These are phyloP conservation scores for Lipomyces kockii DNA, from an alignment of 805 yeast genomes.

Conservation along the genomic window DNA sequence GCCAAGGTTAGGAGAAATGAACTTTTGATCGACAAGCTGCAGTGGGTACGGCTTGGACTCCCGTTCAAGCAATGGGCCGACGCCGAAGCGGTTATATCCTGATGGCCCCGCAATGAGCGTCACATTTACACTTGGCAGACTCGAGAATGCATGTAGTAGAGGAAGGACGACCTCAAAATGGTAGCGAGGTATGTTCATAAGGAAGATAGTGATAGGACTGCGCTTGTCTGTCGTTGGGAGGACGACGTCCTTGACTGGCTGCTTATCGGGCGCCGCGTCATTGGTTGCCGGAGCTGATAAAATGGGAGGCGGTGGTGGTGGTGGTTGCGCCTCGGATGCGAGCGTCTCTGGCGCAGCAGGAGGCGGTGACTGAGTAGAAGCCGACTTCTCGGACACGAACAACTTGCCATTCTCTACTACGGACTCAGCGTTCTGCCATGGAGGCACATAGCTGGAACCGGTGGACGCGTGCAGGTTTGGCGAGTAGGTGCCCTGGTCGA, in stretches of 20 bases:
- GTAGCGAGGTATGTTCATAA: slow-evolving; percentile 32
- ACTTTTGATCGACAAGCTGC: background rate
- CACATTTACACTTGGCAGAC: slow-evolving; percentile 18
- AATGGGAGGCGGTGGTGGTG: background rate
- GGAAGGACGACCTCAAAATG: slow-evolving; percentile 35
- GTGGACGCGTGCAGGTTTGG: background rate
- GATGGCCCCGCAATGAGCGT: slow-evolving; percentile 22
- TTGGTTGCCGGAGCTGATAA: background rate
- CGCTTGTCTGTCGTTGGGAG: slow-evolving; percentile 5
- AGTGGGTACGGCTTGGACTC: slow-evolving; percentile 19
- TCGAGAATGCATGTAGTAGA: slow-evolving; percentile 22
- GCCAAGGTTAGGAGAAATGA: slow-evolving; percentile 1
- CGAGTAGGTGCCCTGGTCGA: background rate
- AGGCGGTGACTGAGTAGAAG: background rate
- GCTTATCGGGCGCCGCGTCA: background rate
- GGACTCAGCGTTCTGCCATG: background rate
- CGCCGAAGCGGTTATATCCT: slow-evolving; percentile 9
- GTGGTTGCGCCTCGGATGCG: background rate
- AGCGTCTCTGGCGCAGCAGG: background rate
- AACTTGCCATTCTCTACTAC: background rate
- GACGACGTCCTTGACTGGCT: background rate
- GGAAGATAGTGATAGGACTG: slow-evolving; percentile 13
- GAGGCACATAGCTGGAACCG: slow-evolving; percentile 4
- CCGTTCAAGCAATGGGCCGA: slow-evolving; percentile 19
- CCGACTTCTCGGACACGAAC: background rate